Base-by-base conservation (phyloP, 176 grass and related monocot genomes). In the Saccharum spontaneum region DNA sequence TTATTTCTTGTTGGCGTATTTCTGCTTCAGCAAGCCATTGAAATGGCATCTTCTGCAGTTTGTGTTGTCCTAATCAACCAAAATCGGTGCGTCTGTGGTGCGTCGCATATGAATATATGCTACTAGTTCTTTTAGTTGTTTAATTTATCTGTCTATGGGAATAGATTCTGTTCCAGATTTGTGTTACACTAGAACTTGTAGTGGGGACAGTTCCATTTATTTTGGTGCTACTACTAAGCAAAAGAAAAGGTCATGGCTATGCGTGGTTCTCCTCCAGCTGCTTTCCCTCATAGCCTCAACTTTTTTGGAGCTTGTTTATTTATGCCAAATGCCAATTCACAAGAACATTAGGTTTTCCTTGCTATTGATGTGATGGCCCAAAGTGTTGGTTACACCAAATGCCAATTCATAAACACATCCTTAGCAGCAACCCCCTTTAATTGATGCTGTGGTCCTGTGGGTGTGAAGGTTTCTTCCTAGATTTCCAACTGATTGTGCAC, bases 331-430 rank as follows among this genome's bases (percentile, higher is more conserved):
- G 57, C 10, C 12, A 66, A 17, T 75, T 43, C 11, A 81, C 40
- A 31, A 57, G 55, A 75, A 67, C 36, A 87, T 81, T 13, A 33
- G 33, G 30, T 75, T 61, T n/a, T 75, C 14, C 55, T 80, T 52
- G 44, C 52, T 43, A 59, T 75, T 65, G 45, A 75, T 34, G 85
- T 66, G 59, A 62, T 24, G 77, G 78, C 67, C 45, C 69, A 57
- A 14, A 46, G 71, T 45, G 33, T 68, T 17, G 69, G 60, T 87
- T 75, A 73, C 31, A 87, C 78, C 85, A 67, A 11, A 73, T 67
- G 55, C 30, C 60, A 82, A 68, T 87, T 68, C 13, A 82, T 59
- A 55, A 41, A 69, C 48, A 75, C 44, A 67, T 76, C 1, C 44
- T 75, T 7, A 67, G 17, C 31, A 67, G 78, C 17, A 57, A 59